Percentiles rank a stretch among this genome's conserved stretches.
phyloP scores from a whole-genome alignment of 2,329 filamentous ascomycete species.

The Fusarium miscanthi region DNA sequence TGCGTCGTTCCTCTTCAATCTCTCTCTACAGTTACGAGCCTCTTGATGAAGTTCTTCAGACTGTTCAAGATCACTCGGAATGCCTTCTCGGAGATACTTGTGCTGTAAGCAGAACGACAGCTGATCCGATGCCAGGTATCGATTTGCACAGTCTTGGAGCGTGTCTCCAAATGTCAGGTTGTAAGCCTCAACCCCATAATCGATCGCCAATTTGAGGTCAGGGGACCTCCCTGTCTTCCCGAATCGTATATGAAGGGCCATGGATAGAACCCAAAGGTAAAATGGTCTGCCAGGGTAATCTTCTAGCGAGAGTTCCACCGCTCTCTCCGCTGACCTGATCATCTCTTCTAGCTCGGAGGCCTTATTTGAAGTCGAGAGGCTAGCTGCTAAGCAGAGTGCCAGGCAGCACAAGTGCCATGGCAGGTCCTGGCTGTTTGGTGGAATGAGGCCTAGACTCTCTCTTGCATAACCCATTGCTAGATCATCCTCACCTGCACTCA shows the following conservation, averaged over 20 bases:
- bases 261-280: fast-evolving
- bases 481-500: background rate
- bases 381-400: fast-evolving
- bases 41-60: background rate
- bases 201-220: background rate
- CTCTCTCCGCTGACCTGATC: fast-evolving
- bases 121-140: background rate
- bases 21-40: fast-evolving
- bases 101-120: background rate
- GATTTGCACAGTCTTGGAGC: background rate
- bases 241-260: background rate
- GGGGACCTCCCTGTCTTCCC: fast-evolving
- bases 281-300: background rate
- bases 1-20: fast-evolving
- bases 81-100: background rate
- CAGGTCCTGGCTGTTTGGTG: fast-evolving
- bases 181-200: background rate
- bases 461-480: background rate
- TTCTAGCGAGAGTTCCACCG: fast-evolving
- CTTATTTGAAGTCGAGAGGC: fast-evolving
- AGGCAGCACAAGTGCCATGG: background rate
- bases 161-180: background rate
- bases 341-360: background rate
- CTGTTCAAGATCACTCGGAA: fast-evolving
- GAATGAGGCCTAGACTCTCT: fast-evolving